Evolutionary conservation across 805 yeast species (phyloP).

Genomic region (Maudiozyma saulgeensis): DNA sequence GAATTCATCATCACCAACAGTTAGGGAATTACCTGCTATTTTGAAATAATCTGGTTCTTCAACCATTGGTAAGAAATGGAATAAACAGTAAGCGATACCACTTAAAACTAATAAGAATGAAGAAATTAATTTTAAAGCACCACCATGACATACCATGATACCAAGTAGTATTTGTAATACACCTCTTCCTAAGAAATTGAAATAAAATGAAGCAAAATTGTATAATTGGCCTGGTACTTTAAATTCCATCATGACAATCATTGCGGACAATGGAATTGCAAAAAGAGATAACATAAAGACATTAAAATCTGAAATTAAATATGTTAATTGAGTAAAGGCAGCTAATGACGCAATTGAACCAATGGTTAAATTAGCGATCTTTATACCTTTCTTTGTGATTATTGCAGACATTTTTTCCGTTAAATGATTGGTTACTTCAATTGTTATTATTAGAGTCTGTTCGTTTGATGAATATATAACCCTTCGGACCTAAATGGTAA

Average conservation of each 20-base stretch:
- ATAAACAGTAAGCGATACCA: constrained; percentile 49
- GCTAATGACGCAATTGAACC: constrained; percentile 41
- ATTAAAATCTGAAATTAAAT: constrained; percentile 16
- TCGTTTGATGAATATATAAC: too few species aligned
- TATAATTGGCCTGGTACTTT: constrained; percentile 49
- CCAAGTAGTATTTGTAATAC: constrained; percentile 29
- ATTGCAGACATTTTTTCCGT: constrained; percentile 2
- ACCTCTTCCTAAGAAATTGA: constrained; percentile 53
- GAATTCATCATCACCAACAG: constrained; percentile 31
- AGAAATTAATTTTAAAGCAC: constrained; percentile 47
- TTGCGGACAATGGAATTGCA: constrained; percentile 44
- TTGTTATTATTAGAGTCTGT: too few species aligned
- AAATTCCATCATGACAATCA: constrained; percentile 38
- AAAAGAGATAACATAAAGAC: constrained; percentile 51
- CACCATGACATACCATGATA: constrained; percentile 48
- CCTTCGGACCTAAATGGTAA: too few species aligned
- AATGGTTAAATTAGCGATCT: constrained; percentile 42
- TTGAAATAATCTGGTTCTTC: constrained; percentile 80
- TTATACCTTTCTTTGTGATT: constrained; percentile 18
- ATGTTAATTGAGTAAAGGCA: constrained; percentile 15
- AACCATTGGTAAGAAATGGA: constrained; percentile 66
- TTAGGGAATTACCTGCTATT: constrained; percentile 35
- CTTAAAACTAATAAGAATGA: constrained; percentile 48
- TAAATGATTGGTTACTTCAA: too few species aligned
- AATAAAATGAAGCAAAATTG: constrained; percentile 56